A percentile compares a stretch with the other conserved stretches of the same genome.
phyloP scores from a whole-genome alignment of 78 protist genomes.

The Chrysochromulina parva region DNA sequence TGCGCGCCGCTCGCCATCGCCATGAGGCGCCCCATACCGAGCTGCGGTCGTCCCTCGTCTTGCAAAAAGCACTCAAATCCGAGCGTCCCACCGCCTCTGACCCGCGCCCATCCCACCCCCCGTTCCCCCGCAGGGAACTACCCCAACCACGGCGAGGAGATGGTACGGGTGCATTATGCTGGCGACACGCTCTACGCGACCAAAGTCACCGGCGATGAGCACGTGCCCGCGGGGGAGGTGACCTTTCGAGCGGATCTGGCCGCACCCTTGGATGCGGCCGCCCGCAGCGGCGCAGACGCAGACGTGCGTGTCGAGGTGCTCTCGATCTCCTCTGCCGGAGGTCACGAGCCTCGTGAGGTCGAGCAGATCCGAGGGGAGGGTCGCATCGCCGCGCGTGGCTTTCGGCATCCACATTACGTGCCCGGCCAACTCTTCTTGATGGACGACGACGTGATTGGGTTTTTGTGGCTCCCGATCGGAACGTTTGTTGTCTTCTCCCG shows the following conservation, averaged over 20 bases:
- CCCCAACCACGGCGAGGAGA: not conserved
- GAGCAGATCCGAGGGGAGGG: not conserved
- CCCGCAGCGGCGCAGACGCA: not conserved
- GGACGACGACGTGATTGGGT: not conserved
- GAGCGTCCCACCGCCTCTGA: no score
- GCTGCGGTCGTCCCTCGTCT: not conserved
- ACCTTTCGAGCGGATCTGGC: not conserved
- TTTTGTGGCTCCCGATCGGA: not conserved
- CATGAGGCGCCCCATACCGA: no score
- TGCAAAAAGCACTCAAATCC: no score
- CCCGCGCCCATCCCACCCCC: no score
- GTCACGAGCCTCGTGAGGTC: not conserved
- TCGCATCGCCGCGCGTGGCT: not conserved
- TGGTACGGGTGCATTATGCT: not conserved
- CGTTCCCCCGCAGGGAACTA: not conserved
- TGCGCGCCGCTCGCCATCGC: not conserved
- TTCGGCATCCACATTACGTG: not conserved
- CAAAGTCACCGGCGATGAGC: constrained; percentile 4
- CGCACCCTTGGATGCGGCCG: not conserved
- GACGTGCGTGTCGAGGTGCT: not conserved
- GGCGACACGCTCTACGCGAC: not conserved
- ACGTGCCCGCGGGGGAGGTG: constrained; percentile 1
- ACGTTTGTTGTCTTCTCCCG: not conserved
- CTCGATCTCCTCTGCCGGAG: not conserved
- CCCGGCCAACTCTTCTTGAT: constrained; percentile 11